Evolutionary conservation across 2,329 filamentous ascomycete species (phyloP).

Genomic region (Arthrobotrys iridis): DNA sequence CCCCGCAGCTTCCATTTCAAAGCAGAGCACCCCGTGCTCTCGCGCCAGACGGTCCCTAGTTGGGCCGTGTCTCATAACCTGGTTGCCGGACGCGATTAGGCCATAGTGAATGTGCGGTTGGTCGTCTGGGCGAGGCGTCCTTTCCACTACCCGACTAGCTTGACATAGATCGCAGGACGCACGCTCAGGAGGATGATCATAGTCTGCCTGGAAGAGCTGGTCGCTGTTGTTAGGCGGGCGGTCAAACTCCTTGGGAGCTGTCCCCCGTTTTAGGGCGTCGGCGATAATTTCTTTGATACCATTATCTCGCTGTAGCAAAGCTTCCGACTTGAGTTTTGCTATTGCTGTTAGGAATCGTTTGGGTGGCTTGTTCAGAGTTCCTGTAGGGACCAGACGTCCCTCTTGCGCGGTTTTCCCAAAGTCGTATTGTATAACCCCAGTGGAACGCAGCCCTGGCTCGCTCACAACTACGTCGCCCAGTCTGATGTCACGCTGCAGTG

Average conservation of each 20-base stretch:
- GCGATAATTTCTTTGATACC: background rate
- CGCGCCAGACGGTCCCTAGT: constrained; percentile 9
- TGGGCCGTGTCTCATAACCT: constrained; percentile 37
- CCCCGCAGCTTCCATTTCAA: constrained; percentile 60
- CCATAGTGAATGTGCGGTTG: constrained; percentile 12
- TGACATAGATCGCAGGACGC: constrained; percentile 9
- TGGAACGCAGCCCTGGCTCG: too few species aligned
- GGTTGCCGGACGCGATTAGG: constrained; percentile 6
- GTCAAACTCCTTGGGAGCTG: background rate
- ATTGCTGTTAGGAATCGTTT: too few species aligned
- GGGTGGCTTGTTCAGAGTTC: too few species aligned
- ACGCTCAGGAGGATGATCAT: constrained; percentile 9
- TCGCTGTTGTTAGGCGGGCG: constrained; percentile 6
- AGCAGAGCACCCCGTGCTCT: background rate
- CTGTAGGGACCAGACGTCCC: too few species aligned
- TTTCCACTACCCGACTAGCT: background rate
- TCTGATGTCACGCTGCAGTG: background rate
- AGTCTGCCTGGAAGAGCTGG: constrained; percentile 11
- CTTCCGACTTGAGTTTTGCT: too few species aligned
- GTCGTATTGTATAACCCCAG: too few species aligned
- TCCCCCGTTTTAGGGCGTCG: background rate
- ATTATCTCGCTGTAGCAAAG: background rate
- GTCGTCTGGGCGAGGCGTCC: background rate
- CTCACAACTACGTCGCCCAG: background rate
- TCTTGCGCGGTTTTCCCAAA: too few species aligned